These are phyloP conservation scores for Thelonectria blattea DNA, from an alignment of 2,329 filamentous ascomycete species.

Conservation along the genomic window DNA sequence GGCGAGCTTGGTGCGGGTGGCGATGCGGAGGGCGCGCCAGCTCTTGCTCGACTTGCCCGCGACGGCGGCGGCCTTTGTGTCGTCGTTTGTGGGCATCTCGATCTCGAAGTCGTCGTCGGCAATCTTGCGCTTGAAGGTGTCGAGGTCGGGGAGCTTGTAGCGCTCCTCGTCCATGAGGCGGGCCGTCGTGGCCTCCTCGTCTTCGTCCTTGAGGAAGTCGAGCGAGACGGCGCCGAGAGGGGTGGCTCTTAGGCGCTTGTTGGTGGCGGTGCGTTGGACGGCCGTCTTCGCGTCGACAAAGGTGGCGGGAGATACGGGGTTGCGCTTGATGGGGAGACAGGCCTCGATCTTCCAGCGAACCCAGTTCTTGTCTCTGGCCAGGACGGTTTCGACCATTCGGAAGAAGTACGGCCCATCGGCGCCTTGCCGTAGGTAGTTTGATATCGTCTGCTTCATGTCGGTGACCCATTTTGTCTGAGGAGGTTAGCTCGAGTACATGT, in stretches of 20 bases:
- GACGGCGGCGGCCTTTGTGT: constrained; percentile 60
- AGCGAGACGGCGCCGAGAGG: constrained; percentile 78
- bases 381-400: constrained; percentile 94
- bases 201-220: constrained; percentile 75
- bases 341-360: constrained; percentile 97
- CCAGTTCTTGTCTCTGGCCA: constrained; percentile 98
- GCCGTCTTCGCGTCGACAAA: constrained; percentile 73
- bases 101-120: constrained; percentile 84
- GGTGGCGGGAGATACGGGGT: constrained; percentile 70
- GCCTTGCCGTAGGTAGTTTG: constrained; percentile 80
- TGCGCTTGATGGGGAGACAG: constrained; percentile 83
- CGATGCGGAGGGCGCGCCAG: constrained; percentile 87
- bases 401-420: constrained; percentile 90
- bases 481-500: constrained; percentile 16
- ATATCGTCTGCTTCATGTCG: constrained; percentile 78
- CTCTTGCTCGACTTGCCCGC: constrained; percentile 85
- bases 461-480: constrained; percentile 79
- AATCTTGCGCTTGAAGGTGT: constrained; percentile 75
- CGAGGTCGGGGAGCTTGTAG: constrained; percentile 72
- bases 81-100: constrained; percentile 74
- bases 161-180: constrained; percentile 70
- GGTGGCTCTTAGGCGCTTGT: constrained; percentile 71
- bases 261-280: constrained; percentile 70
- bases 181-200: constrained; percentile 65
- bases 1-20: constrained; percentile 74